Conservation (phyloP, 2,329 filamentous ascomycete species). For the Parastagonospora nodorum region DNA sequence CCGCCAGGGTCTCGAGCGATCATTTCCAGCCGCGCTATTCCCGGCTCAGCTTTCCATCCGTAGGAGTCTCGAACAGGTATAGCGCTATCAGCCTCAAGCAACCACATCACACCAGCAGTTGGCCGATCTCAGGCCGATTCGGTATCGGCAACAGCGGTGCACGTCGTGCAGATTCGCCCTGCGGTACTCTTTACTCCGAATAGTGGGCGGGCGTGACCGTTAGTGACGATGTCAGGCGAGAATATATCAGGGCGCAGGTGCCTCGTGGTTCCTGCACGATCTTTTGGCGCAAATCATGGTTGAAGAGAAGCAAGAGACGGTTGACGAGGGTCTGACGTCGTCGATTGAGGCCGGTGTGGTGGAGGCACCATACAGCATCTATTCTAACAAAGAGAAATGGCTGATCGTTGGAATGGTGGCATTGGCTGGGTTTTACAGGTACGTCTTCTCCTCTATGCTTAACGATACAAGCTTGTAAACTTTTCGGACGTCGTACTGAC, state of each 20-base stretch:
- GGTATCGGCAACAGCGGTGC: constrained; percentile 1
- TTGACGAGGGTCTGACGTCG: constrained; percentile 14
- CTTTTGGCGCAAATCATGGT: not conserved
- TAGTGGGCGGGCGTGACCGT: constrained; percentile 2
- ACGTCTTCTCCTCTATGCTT: not conserved
- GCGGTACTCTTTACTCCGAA: constrained; percentile 29
- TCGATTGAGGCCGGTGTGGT: constrained; percentile 19
- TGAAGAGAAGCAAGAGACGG: constrained; percentile 19
- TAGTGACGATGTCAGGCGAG: constrained; percentile 2
- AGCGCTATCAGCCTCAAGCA: not conserved
- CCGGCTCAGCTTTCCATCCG: not conserved
- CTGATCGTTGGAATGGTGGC: constrained; percentile 38
- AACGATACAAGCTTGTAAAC: not conserved
- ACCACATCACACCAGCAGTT: constrained; percentile 8
- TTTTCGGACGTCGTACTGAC: not conserved
- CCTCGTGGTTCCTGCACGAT: constrained; percentile 6
- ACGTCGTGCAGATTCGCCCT: constrained; percentile 7
- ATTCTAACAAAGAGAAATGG: constrained; percentile 36
- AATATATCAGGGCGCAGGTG: constrained; percentile 2
- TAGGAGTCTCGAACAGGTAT: not conserved
- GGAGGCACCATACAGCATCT: constrained; percentile 35
- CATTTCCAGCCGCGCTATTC: not conserved
- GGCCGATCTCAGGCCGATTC: constrained; percentile 22
- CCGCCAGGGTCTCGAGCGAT: constrained; percentile 5
- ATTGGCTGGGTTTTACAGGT: constrained; percentile 39